Base-by-base conservation (phyloP, 2,329 filamentous ascomycete genomes). In the Clonostachys chloroleuca region DNA sequence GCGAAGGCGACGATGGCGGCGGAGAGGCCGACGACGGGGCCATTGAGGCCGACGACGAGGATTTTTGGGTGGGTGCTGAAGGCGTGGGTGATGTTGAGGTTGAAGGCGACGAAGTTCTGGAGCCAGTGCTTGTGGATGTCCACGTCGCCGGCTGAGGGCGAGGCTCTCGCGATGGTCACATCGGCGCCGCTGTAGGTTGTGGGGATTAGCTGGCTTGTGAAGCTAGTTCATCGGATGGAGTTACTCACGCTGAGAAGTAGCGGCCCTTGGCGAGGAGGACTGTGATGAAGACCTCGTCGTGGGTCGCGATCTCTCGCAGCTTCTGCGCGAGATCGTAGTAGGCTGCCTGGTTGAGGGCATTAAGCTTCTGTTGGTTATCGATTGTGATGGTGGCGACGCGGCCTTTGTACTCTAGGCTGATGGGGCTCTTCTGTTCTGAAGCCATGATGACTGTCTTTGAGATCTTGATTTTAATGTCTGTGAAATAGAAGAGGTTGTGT, bases 31-130 rank as follows among this genome's bases (percentile, higher is more conserved):
- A 99, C 78, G 12, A 84, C 91, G 6, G 94, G 94, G 4, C 92
- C 94, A 70, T 97, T 97, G 54, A 97, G 84, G 0, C 89, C 94
- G 1, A 86, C 85, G 50, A 97, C 80, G 20, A 97, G 87, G 68
- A 97, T 87, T 72, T 97, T 96, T 57, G 91, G 89, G 70, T 97
- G 94, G 13, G 84, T 85, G 74, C 94, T 92, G 73, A 97, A 96
- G 57, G 90, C 86, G 58, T 89, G 86, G 3, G 92, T 94, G 58
- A 89, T 80, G 76, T 95, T 88, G 48, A 96, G 80, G 75, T 97
- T 97, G 75, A 87, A 86, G 55, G 86, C 75, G 12, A 89, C 86
- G 68, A 97, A 95, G 60, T 64, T 73, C 45, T 78, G 75, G 35
- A 95, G 79, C 71, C 83, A 84, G 55, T 81, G 74, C 45, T 63